Evolutionary conservation across 78 protist genomes (phyloP).

Genomic region (Planoprotostelium fungivorum): DNA sequence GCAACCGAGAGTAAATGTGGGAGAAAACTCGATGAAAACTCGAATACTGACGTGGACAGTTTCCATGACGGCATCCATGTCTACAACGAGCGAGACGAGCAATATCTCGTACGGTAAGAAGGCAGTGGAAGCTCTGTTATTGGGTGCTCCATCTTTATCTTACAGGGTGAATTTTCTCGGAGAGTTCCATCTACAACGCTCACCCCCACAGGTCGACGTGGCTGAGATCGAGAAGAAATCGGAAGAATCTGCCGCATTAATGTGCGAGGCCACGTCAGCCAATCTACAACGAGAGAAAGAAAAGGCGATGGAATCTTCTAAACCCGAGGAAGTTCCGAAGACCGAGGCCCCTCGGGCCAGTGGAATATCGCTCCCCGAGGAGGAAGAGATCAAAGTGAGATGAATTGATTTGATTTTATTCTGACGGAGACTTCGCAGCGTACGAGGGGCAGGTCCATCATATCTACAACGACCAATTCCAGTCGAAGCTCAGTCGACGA

Average conservation of each 20-base stretch:
- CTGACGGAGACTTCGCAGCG: no score
- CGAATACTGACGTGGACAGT: background rate
- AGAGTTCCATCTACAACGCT: background rate
- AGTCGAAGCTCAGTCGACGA: background rate
- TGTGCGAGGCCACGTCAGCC: background rate
- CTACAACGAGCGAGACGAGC: background rate
- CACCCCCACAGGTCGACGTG: background rate
- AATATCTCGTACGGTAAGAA: background rate
- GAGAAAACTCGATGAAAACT: no score
- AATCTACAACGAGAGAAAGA: background rate
- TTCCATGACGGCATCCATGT: background rate
- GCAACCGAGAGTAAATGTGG: no score
- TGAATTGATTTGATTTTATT: no score
- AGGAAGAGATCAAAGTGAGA: no score
- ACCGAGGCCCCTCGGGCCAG: no score
- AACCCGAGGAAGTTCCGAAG: no score
- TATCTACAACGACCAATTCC: no score
- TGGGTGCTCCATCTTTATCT: background rate
- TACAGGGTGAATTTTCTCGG: background rate
- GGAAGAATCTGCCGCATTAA: background rate
- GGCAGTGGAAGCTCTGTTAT: background rate
- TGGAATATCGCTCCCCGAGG: no score
- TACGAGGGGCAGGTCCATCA: no score
- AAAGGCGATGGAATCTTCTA: no score
- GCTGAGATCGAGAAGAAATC: background rate